A percentile compares a stretch with the other conserved stretches of the same genome.
These are phyloP conservation scores for Paraphysoderma sedebokerense DNA, from an alignment of 371 early-diverging fungal species.

Conservation along the genomic window DNA sequence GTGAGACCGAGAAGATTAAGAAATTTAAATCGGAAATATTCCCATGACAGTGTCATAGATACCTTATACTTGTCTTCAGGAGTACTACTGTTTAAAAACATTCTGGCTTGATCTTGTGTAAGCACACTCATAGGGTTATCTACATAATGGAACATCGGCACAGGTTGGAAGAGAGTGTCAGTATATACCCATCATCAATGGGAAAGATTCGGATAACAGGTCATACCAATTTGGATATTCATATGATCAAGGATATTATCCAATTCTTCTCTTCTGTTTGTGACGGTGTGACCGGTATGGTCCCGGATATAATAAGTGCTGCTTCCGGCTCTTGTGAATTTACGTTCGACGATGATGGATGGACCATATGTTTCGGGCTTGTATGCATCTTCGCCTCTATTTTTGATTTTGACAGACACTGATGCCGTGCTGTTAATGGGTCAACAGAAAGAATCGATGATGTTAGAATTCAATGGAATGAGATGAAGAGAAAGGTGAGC, in stretches of 20 bases:
- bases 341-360: slow-evolving; percentile 61
- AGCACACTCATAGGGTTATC: slow-evolving; percentile 86
- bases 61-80: slow-evolving; percentile 68
- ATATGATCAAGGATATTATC: slow-evolving; percentile 69
- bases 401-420: slow-evolving; percentile 56
- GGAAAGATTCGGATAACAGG: too few relatives aligned
- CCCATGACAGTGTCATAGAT: too few relatives aligned
- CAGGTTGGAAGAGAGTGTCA: too few relatives aligned
- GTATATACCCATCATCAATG: too few relatives aligned
- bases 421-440: too few relatives aligned
- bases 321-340: slow-evolving; percentile 44
- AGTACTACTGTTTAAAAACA: slow-evolving; percentile 66
- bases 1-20: too few relatives aligned
- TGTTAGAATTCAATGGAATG: too few relatives aligned
- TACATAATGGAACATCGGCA: too few relatives aligned
- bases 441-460: too few relatives aligned
- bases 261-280: slow-evolving; percentile 62
- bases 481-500: too few relatives aligned
- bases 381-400: slow-evolving; percentile 66
- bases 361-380: slow-evolving; percentile 62
- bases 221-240: slow-evolving; percentile 66
- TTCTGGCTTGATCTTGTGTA: slow-evolving; percentile 80
- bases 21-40: too few relatives aligned
- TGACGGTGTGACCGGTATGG: slow-evolving; percentile 35
- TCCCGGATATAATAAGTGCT: slow-evolving; percentile 59